Evolutionary conservation across 768 basidiomycete species (phyloP), one percentile per base, ranked within the genome.

Genomic region (Termitomyces sp.): DNA sequence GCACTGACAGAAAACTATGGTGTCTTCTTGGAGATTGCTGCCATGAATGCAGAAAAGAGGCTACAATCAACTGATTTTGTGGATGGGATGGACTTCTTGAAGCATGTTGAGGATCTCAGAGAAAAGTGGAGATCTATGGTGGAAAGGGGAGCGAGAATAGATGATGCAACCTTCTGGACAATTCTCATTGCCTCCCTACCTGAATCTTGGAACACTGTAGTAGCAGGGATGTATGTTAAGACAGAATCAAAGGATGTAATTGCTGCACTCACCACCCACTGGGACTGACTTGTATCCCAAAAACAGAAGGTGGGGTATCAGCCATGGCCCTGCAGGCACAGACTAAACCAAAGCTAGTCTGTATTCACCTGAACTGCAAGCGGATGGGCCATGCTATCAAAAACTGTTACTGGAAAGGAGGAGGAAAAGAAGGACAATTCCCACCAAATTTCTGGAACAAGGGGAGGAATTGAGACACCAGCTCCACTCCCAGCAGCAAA

Each of bases 401-500:
- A 1, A 53, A 42, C 29, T 41, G 51, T 16, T 52, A 52, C 51
- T 52, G 51, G 51, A 37, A 37, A 20, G 36, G 24, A n/a, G 24
- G 41, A 53, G 52, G 52, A 42, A 53, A 53, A 13, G 52, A 53
- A 20, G 41, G 39, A 1, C 52, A 53, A n/a, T 53, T 53, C 15
- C 26, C 52, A 6, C 12, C 15, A 20, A 39, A 39, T 18, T 51
- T 39, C 13, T 22, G 51, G n/a, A 34, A 51, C 26, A 36, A 5
- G 34, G 13, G 4, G 1, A 36, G 8, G 13, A 16, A 36, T 1
- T 16, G 34, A 36, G 5, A 36, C 34, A 15, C 34, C 13, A 36
- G 9, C 8, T 33, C 33, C 2, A 10, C 8, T 9, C 33, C 10
- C 29, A 29, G 33, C 33, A 33, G 33, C 33, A 33, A 33, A 33